phyloP scores from a whole-genome alignment of 306 rosid genomes.

The Luffa acutangula region DNA sequence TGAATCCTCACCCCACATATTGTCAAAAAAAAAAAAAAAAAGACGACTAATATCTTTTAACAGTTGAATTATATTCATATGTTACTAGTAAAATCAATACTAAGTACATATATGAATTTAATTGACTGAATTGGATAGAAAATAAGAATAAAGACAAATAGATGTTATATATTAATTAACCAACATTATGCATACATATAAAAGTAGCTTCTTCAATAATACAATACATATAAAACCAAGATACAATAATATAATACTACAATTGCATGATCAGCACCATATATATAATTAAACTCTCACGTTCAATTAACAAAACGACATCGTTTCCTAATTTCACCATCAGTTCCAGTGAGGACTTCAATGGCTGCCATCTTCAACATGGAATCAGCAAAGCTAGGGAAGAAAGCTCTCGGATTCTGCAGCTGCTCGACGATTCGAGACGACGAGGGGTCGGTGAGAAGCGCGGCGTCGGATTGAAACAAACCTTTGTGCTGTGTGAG shows the following conservation, averaged over 20 bases:
- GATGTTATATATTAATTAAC: neutral
- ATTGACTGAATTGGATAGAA: too few species aligned
- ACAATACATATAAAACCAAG: neutral
- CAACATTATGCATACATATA: neutral
- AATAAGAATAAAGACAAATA: too few species aligned
- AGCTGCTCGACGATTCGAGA: neutral
- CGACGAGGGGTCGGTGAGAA: conserved; percentile 22
- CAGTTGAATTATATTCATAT: too few species aligned
- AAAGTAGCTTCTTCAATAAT: neutral
- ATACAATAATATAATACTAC: too few species aligned
- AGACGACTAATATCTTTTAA: too few species aligned
- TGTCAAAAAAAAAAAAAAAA: too few species aligned
- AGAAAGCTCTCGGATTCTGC: conserved; percentile 24
- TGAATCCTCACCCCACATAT: too few species aligned
- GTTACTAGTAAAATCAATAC: too few species aligned
- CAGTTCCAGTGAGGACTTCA: conserved; percentile 20
- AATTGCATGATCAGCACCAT: too few species aligned
- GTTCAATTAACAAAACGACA: conserved; percentile 39
- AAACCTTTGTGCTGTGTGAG: conserved; percentile 33
- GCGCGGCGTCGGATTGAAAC: conserved; percentile 49
- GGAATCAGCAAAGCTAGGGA: conserved; percentile 25
- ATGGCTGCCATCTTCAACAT: conserved; percentile 54
- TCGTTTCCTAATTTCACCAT: conserved; percentile 40
- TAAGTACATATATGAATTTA: too few species aligned
- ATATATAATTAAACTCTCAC: too few species aligned